A percentile compares a stretch with the other conserved stretches of the same genome.
Conservation (phyloP, 192 early-diverging fungal species). For the Backusella tarrabulga region DNA sequence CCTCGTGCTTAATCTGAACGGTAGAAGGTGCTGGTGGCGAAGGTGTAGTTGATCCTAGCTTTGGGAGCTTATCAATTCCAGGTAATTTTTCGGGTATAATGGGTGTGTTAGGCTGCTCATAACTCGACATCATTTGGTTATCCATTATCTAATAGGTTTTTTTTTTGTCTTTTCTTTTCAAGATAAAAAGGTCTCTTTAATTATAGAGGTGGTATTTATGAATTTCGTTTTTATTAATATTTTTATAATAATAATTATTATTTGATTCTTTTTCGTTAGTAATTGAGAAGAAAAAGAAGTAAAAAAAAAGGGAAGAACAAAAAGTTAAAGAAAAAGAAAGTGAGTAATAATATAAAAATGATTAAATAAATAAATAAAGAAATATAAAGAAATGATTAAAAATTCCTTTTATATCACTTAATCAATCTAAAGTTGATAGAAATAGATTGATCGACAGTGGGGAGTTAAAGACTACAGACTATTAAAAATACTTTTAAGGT, state of each 20-base stretch:
- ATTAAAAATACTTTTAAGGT: slow-evolving; percentile 8
- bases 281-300: background rate
- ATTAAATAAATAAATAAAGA: background rate
- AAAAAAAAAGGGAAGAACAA: background rate
- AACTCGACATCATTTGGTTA: slow-evolving; percentile 19
- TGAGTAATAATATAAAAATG: background rate
- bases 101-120: slow-evolving; percentile 21
- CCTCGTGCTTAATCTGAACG: background rate
- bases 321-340: background rate
- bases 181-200: background rate
- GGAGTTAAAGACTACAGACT: slow-evolving; percentile 4
- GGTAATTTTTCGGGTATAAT: slow-evolving; percentile 31
- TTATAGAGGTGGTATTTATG: background rate
- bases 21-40: slow-evolving; percentile 4
- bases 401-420: slow-evolving; percentile 10
- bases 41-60: slow-evolving; percentile 18
- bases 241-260: background rate
- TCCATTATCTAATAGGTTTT: background rate
- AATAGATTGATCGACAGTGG: slow-evolving; percentile 9
- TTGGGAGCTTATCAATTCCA: slow-evolving; percentile 28
- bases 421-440: slow-evolving; percentile 9
- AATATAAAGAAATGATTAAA: slow-evolving; percentile 9
- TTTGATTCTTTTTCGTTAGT: background rate
- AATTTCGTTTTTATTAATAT: background rate
- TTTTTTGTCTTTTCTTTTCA: background rate